Evolutionary conservation across 305 asterid species (phyloP).

Genomic region (Petunia hybrid): DNA sequence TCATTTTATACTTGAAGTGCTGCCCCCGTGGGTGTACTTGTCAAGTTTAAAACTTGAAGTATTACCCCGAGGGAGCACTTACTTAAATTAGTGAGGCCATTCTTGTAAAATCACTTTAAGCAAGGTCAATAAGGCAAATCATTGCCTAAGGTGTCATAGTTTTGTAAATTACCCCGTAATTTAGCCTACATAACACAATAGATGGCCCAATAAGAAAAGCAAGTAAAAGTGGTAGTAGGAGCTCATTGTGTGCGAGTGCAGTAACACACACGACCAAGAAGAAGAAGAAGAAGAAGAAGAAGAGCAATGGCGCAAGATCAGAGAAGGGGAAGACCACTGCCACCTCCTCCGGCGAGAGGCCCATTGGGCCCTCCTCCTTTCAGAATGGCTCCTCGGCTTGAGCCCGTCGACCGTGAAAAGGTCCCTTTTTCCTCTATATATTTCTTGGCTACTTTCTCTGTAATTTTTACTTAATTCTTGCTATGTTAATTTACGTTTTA

Average conservation of each 20-base stretch:
- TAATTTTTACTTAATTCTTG: neutral
- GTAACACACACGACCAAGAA: neutral
- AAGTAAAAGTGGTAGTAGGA: neutral
- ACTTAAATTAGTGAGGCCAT: no score
- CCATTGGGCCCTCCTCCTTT: slow-evolving; percentile 61
- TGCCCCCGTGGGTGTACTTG: no score
- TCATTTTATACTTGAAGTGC: no score
- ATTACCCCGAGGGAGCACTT: no score
- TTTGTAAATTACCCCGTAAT: no score
- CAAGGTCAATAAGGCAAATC: no score
- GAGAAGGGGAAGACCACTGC: slow-evolving; percentile 62
- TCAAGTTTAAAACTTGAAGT: no score
- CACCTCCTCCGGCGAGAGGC: slow-evolving; percentile 67
- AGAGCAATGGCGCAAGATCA: slow-evolving; percentile 65
- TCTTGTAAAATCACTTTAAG: no score
- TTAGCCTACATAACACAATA: no score
- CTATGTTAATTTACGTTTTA: neutral
- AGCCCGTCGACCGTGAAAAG: slow-evolving; percentile 93
- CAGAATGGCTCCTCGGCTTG: slow-evolving; percentile 56
- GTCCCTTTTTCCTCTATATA: slow-evolving; percentile 35
- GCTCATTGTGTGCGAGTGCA: neutral
- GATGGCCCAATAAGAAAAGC: neutral
- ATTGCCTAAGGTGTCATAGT: no score
- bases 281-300: neutral
- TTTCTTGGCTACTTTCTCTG: neutral